These are phyloP conservation scores for Bassia scoparia DNA, from an alignment of 148 eudicot species.

Conservation along the genomic window DNA sequence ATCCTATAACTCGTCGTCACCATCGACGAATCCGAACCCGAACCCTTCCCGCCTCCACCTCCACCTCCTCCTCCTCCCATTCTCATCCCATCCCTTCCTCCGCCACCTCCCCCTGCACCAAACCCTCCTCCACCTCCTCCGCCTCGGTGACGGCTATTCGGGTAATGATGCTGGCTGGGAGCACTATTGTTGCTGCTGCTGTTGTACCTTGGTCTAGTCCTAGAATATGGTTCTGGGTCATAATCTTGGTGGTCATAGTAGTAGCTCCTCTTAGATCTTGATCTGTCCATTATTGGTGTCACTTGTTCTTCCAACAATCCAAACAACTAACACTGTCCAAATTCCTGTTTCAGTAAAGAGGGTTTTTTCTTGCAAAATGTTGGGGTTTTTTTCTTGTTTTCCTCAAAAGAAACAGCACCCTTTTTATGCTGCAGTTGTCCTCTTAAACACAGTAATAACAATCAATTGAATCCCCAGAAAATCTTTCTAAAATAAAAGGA, in stretches of 20 bases:
- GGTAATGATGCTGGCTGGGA: conserved; percentile 24
- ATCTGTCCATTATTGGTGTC: conserved; percentile 54
- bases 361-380: not conserved
- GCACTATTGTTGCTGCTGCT: conserved; percentile 13
- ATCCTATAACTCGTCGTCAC: conserved; percentile 81
- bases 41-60: conserved; percentile 28
- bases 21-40: conserved; percentile 55
- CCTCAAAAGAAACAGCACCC: not conserved
- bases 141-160: conserved; percentile 45
- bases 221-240: conserved; percentile 55
- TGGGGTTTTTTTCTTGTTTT: not conserved
- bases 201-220: conserved; percentile 64
- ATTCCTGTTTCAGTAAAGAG: conserved; percentile 1
- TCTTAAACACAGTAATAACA: not conserved
- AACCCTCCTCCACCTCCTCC: conserved; percentile 24
- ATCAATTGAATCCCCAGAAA: conserved; percentile 26
- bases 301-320: not conserved
- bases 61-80: conserved; percentile 29
- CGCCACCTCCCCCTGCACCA: conserved; percentile 24
- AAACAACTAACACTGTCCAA: conserved; percentile 1
- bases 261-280: conserved; percentile 90
- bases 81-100: conserved; percentile 13
- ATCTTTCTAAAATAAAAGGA: not conserved
- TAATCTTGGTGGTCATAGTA: conserved; percentile 74
- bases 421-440: not conserved